Evolutionary conservation across 108 stramenopile species (phyloP).

Genomic region (Craspedostauros australis): DNA sequence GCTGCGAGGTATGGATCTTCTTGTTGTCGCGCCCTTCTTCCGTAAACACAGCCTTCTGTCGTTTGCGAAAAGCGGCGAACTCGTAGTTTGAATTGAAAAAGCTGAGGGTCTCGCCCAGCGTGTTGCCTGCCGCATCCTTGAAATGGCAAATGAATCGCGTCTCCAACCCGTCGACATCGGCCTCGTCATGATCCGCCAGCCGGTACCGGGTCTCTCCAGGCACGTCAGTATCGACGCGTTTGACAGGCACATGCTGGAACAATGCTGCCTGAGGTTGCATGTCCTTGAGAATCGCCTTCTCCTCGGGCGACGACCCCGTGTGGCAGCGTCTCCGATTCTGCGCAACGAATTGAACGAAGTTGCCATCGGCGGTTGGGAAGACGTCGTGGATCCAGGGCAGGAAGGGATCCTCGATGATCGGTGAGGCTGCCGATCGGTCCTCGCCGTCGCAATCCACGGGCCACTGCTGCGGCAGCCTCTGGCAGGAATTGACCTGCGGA

Average conservation of each 20-base stretch:
- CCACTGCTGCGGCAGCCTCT: slow-evolving; percentile 51
- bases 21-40: slow-evolving; percentile 73
- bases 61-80: slow-evolving; percentile 72
- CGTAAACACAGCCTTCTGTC: slow-evolving; percentile 43
- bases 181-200: slow-evolving; percentile 66
- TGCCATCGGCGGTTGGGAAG: slow-evolving; percentile 76
- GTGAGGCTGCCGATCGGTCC: slow-evolving; percentile 39
- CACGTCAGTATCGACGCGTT: slow-evolving; percentile 18
- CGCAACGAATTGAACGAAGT: slow-evolving; percentile 71
- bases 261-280: slow-evolving; percentile 74
- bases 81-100: slow-evolving; percentile 76
- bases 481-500: slow-evolving; percentile 28
- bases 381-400: slow-evolving; percentile 90
- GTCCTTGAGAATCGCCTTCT: slow-evolving; percentile 23
- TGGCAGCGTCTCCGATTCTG: slow-evolving; percentile 79
- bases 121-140: slow-evolving; percentile 32
- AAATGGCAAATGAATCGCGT: slow-evolving; percentile 88
- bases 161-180: slow-evolving; percentile 71
- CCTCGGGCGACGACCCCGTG: slow-evolving; percentile 28
- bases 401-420: slow-evolving; percentile 63
- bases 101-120: slow-evolving; percentile 62
- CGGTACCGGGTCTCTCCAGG: slow-evolving; percentile 40
- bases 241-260: slow-evolving; percentile 84
- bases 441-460: slow-evolving; percentile 62
- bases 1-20: slow-evolving; percentile 73